These are phyloP conservation scores for Ogataea sp. DNA, from an alignment of 805 yeast genomes.

Conservation along the genomic window DNA sequence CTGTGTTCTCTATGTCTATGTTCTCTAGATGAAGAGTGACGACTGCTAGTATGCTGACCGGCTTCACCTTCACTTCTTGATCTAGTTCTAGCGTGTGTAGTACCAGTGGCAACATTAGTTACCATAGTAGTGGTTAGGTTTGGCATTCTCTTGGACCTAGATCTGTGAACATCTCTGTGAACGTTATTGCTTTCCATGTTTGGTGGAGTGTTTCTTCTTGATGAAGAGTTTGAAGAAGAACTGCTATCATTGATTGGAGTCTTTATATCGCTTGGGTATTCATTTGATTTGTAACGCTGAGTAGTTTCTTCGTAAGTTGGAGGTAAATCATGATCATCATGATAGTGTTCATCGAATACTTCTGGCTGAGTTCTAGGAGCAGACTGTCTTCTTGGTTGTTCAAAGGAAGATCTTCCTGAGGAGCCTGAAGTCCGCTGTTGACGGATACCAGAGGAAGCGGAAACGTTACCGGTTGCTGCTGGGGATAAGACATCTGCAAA, in stretches of 20 bases:
- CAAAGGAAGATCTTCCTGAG: background rate
- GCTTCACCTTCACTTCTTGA: constrained; percentile 24
- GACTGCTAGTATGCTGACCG: constrained; percentile 4
- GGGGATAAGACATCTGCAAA: constrained; percentile 41
- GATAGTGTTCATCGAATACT: constrained; percentile 12
- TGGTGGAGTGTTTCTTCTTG: constrained; percentile 1
- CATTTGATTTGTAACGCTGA: constrained; percentile 32
- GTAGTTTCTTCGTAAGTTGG: constrained; percentile 70
- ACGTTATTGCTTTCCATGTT: too few relatives aligned
- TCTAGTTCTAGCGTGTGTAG: constrained; percentile 20
- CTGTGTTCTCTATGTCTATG: constrained; percentile 13
- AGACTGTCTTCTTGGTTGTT: constrained; percentile 6
- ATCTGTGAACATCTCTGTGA: background rate
- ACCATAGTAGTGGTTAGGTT: background rate
- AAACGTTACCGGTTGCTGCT: constrained; percentile 22
- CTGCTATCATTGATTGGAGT: constrained; percentile 10
- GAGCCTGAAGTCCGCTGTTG: background rate
- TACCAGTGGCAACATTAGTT: constrained; percentile 2
- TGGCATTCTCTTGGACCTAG: background rate
- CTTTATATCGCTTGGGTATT: constrained; percentile 50
- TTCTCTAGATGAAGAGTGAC: constrained; percentile 6
- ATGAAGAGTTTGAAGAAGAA: constrained; percentile 9
- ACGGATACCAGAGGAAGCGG: constrained; percentile 7
- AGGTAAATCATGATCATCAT: constrained; percentile 30
- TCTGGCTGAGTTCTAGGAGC: constrained; percentile 5